A percentile compares a stretch with the other conserved stretches of the same genome.
These are phyloP conservation scores for Colletotrichum abscissum DNA, from an alignment of 2,329 filamentous ascomycete genomes.

Conservation along the genomic window DNA sequence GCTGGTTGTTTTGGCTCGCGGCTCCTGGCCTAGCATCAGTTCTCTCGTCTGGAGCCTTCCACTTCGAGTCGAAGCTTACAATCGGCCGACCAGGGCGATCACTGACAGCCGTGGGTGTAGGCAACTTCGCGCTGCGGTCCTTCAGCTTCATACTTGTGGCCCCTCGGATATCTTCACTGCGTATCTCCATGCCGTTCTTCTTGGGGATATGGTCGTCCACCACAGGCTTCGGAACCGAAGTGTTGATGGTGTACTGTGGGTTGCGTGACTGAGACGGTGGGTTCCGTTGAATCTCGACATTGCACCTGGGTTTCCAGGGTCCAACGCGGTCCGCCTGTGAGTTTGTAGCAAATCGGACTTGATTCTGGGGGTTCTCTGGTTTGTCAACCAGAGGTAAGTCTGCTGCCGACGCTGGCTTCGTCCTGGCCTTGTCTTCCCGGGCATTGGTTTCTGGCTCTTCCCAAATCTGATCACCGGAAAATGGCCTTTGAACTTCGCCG, in stretches of 20 bases:
- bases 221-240: constrained; percentile 48
- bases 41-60: constrained; percentile 77
- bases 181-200: constrained; percentile 85
- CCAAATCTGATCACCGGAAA: constrained; percentile 85
- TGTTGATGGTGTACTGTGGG: constrained; percentile 81
- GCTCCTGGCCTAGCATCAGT: constrained; percentile 71
- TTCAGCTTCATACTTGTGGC: constrained; percentile 91
- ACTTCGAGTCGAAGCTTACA: constrained; percentile 93
- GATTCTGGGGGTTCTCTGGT: constrained; percentile 73
- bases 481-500: constrained; percentile 73
- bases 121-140: constrained; percentile 87
- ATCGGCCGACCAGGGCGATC: constrained; percentile 91
- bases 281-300: constrained; percentile 84
- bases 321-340: constrained; percentile 52
- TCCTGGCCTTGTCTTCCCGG: constrained; percentile 40
- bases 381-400: constrained; percentile 49
- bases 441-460: constrained; percentile 77
- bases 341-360: constrained; percentile 60
- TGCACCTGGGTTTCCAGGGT: constrained; percentile 41
- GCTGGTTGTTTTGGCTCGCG: constrained; percentile 56
- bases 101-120: constrained; percentile 90
- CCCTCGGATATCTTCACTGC: constrained; percentile 86
- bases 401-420: neutral
- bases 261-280: constrained; percentile 86
- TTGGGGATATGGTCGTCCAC: constrained; percentile 61